These are phyloP conservation scores for Caryopteris hybrid DNA, from an alignment of 305 asterid species.

Conservation along the genomic window DNA sequence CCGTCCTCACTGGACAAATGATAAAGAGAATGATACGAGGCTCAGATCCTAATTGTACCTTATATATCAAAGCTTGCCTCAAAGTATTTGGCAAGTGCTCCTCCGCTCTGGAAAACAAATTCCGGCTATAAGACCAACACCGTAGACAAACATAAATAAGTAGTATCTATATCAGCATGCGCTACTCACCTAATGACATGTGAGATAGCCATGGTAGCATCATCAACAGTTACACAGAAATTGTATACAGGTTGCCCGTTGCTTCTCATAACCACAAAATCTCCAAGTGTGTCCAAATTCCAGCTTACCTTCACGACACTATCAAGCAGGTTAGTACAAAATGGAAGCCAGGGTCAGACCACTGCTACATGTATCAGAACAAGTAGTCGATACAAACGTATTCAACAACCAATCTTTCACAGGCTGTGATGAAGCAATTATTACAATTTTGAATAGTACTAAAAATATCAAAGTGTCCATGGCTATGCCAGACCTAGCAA, in stretches of 20 bases:
- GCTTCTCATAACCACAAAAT: conserved; percentile 98
- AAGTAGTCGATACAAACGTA: neutral
- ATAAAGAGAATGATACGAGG: conserved; percentile 13
- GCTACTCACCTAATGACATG: conserved; percentile 79
- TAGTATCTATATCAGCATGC: neutral
- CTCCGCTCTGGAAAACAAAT: conserved; percentile 70
- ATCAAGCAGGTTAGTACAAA: conserved; percentile 45
- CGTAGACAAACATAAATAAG: conserved; percentile 11
- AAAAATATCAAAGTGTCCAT: neutral
- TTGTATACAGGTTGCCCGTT: conserved; percentile 99
- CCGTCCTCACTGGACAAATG: conserved; percentile 13
- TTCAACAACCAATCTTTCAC: neutral
- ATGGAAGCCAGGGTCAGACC: conserved; percentile 13
- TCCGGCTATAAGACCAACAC: conserved; percentile 12
- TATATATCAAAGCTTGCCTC: conserved; percentile 89
- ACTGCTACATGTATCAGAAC: conserved; percentile 7
- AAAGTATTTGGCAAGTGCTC: conserved; percentile 97
- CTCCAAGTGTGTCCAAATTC: conserved; percentile 92
- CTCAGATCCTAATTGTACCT: conserved; percentile 39
- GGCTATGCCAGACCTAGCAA: neutral
- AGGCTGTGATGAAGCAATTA: neutral
- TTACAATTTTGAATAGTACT: neutral
- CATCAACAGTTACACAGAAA: conserved; percentile 96
- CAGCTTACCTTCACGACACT: conserved; percentile 77
- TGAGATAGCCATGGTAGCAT: conserved; percentile 95